A percentile compares a stretch with the other conserved stretches of the same genome.
Conservation (phyloP, 2,329 filamentous ascomycete genomes). For the Aspergillus jensenii region DNA sequence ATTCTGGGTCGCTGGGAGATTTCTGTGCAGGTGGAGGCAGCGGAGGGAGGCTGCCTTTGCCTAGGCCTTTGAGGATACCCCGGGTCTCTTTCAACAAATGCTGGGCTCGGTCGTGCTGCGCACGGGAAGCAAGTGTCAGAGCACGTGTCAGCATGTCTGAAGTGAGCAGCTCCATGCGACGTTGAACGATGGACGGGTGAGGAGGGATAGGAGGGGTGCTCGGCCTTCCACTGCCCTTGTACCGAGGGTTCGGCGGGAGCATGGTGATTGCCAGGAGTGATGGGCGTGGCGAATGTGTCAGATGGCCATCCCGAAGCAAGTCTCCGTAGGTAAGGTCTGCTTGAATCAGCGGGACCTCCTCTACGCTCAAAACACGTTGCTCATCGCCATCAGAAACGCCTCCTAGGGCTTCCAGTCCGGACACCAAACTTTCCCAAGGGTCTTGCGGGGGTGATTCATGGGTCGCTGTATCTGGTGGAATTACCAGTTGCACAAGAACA, state of each 20-base stretch:
- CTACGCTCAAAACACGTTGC: constrained; percentile 77
- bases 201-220: constrained; percentile 82
- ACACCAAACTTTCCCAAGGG: constrained; percentile 96
- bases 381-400: constrained; percentile 85
- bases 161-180: constrained; percentile 94
- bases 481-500: constrained; percentile 89
- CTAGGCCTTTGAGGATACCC: constrained; percentile 91
- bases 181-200: constrained; percentile 90
- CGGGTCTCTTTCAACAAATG: constrained; percentile 90
- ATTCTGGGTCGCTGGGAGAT: constrained; percentile 41
- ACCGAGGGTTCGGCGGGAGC: constrained; percentile 67
- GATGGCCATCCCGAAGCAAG: constrained; percentile 81
- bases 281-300: constrained; percentile 82
- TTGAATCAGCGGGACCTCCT: constrained; percentile 93
- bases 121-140: constrained; percentile 82
- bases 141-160: constrained; percentile 97
- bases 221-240: constrained; percentile 56
- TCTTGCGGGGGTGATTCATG: constrained; percentile 89
- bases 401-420: constrained; percentile 87
- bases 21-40: constrained; percentile 59
- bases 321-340: constrained; percentile 93
- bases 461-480: constrained; percentile 77
- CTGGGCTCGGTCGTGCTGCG: constrained; percentile 90
- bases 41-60: constrained; percentile 90
- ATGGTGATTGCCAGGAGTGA: constrained; percentile 94